phyloP scores from a whole-genome alignment of 805 yeast genomes.

The Tetrapisispora fleetii region DNA sequence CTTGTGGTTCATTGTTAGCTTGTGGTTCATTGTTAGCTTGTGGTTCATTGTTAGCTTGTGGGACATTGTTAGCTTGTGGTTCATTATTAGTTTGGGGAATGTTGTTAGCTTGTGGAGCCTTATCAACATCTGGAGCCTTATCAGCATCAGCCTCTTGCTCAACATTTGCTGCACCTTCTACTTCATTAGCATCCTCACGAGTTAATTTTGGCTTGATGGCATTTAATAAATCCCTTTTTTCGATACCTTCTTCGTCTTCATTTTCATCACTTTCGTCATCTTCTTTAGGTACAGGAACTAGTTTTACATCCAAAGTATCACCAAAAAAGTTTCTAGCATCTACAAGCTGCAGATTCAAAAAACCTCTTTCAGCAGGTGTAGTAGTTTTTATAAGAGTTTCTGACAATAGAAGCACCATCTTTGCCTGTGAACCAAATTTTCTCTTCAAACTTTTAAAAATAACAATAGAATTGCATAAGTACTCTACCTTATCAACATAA shows the following conservation, averaged over 20 bases:
- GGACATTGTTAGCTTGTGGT: background rate
- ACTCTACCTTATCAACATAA: slow-evolving; percentile 43
- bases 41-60: background rate
- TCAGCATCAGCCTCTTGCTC: too few species aligned
- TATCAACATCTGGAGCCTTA: background rate
- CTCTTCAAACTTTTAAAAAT: slow-evolving; percentile 34
- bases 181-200: background rate
- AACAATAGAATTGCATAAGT: slow-evolving; percentile 44
- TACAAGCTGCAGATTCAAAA: background rate
- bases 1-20: background rate
- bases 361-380: background rate
- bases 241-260: background rate
- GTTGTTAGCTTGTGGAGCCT: background rate
- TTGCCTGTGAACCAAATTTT: slow-evolving; percentile 33
- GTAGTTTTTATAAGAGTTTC: background rate
- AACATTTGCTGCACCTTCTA: too few species aligned
- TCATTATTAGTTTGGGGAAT: background rate
- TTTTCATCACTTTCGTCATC: background rate
- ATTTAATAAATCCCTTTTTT: background rate
- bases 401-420: slow-evolving; percentile 38
- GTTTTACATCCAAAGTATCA: background rate
- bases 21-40: background rate
- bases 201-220: background rate
- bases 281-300: background rate
- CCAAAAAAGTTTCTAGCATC: background rate